These are phyloP conservation scores for Gentiana straminea DNA, from an alignment of 257 asterid species.

Conservation along the genomic window DNA sequence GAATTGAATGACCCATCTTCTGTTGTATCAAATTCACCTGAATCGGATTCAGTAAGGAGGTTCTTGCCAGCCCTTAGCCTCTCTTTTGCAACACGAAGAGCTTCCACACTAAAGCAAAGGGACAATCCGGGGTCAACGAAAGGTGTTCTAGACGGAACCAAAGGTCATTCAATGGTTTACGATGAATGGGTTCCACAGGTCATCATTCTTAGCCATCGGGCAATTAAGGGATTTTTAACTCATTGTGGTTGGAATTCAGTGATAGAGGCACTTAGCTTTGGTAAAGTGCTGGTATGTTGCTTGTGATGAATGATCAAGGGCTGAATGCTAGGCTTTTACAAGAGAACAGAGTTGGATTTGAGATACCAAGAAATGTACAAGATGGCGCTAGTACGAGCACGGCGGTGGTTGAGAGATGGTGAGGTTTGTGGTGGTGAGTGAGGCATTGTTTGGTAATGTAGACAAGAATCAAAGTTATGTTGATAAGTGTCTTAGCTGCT, in stretches of 20 bases:
- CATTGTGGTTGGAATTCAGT: constrained; percentile 92
- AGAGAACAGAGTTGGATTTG: constrained; percentile 62
- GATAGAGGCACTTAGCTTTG: constrained; percentile 52
- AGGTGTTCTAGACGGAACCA: constrained; percentile 26
- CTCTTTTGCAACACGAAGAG: constrained; percentile 35
- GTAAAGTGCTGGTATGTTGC: constrained; percentile 62
- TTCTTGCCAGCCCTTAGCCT: constrained; percentile 15
- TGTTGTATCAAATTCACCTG: constrained; percentile 30
- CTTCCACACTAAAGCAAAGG: constrained; percentile 12
- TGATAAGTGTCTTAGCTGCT: too few relatives aligned
- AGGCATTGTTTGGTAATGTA: constrained; percentile 38
- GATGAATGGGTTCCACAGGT: constrained; percentile 72
- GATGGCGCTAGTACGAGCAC: constrained; percentile 46
- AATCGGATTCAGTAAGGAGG: constrained; percentile 18
- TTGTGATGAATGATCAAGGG: constrained; percentile 83
- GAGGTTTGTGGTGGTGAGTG: constrained; percentile 38
- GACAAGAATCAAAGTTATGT: constrained; percentile 11
- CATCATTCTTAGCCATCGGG: constrained; percentile 42
- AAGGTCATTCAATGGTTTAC: constrained; percentile 22
- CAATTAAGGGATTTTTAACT: constrained; percentile 59
- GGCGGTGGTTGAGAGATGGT: constrained; percentile 48
- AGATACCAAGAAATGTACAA: constrained; percentile 43
- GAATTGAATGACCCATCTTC: constrained; percentile 29
- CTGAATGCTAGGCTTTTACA: constrained; percentile 59
- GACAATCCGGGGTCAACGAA: constrained; percentile 19